Evolutionary conservation across 1,284 basidiomycete genomes (phyloP).

Genomic region (Neotropicomus parvogracilis): DNA sequence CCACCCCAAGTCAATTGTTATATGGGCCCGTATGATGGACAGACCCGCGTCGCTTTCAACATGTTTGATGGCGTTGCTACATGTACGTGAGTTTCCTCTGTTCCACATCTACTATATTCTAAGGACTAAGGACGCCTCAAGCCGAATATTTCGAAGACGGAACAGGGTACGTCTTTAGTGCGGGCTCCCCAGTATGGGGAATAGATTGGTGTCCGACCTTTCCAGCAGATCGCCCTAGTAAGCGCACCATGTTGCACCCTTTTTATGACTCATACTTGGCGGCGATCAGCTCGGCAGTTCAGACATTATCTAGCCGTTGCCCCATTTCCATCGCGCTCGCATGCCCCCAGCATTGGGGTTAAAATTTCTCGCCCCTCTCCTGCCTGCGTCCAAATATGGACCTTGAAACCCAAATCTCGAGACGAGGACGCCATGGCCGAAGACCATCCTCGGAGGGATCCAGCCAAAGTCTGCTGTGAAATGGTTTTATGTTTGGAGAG

Average conservation of each 20-base stretch:
- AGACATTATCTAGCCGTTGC: slow-evolving; percentile 83
- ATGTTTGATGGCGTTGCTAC: slow-evolving; percentile 56
- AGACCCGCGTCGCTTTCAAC: slow-evolving; percentile 46
- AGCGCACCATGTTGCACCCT: slow-evolving; percentile 14
- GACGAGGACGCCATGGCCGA: slow-evolving; percentile 22
- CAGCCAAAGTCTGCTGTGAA: slow-evolving; percentile 55
- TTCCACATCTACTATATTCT: not conserved
- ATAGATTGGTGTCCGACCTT: slow-evolving; percentile 88
- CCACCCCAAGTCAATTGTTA: slow-evolving; percentile 57
- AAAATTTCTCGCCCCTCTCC: slow-evolving; percentile 48
- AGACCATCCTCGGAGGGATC: slow-evolving; percentile 12
- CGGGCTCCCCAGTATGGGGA: slow-evolving; percentile 82
- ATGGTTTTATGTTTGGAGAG: slow-evolving; percentile 74
- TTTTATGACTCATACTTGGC: not conserved
- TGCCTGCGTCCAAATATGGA: slow-evolving; percentile 74
- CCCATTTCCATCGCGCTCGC: slow-evolving; percentile 59
- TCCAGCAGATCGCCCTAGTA: slow-evolving; percentile 54
- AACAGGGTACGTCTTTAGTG: slow-evolving; percentile 68
- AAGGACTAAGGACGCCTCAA: slow-evolving; percentile 22
- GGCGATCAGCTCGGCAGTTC: slow-evolving; percentile 44
- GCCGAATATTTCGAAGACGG: slow-evolving; percentile 39
- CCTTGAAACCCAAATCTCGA: slow-evolving; percentile 19
- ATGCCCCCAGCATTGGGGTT: slow-evolving; percentile 59
- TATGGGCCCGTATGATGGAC: slow-evolving; percentile 57
- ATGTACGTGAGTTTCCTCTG: slow-evolving; percentile 53